Evolutionary conservation across 2,329 filamentous ascomycete species (phyloP), one percentile per base, ranked within the genome.

Genomic region (Stemphylium lycopersici): DNA sequence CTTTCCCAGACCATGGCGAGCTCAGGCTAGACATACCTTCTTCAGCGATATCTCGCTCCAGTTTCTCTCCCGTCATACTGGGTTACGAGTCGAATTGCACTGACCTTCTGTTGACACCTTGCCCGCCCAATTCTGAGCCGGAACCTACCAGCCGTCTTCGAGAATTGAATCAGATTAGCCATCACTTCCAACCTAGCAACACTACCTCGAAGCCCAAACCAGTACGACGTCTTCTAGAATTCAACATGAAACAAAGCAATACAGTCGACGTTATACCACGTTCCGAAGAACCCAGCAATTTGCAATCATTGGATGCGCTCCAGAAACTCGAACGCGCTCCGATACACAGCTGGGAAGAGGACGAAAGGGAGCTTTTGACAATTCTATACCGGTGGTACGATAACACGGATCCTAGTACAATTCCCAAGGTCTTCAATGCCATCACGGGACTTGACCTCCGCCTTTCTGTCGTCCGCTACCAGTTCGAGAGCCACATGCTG

Each of bases 331-430:
- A 45, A 6, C n/a, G 40, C 1, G 24, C 46, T 7, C 22, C 38
- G 1, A 6, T 24, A n/a, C 42, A 58, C 4, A 2, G 6, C 0
- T 67, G 61, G 58, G 26, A 48, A 0, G 26, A 43, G 1, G 48
- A 58, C 1, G 57, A 64, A 6, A 18, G 57, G 5, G 45, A 51
- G 7, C 43, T 66, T 0, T 18, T 66, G 0, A 54, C 52, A 0
- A 31, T 61, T 0, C 7, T 67, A 0, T 55, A 55, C 2, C 41
- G 63, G 10, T 67, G 55, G 43, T 65, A 58, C 4, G 8, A 16
- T 0, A 13, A 36, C 13, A 2, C 39, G 0, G 12, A 18, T 1
- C 13, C 2, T 4, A 18, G 11, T 12, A 29, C n/a, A 2, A 59
- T 50, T 3, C 42, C 56, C 0, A n/a, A 34, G 0, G 20, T 57